A percentile compares a stretch with the other conserved stretches of the same genome.
Conservation (phyloP, 805 yeast genomes). For the Sungouiozyma ichnusensis region DNA sequence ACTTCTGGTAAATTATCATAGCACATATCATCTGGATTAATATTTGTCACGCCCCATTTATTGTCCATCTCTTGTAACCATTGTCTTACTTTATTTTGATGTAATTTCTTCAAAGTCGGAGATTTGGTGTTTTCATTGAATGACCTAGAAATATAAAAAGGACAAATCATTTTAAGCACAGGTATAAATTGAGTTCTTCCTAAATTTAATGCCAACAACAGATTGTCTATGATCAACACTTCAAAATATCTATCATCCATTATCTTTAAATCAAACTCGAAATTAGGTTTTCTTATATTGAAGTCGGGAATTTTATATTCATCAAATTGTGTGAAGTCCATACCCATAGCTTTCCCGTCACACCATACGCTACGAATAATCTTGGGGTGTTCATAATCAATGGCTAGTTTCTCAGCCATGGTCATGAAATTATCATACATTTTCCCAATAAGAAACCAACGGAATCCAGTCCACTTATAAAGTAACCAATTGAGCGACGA, state of each 20-base stretch:
- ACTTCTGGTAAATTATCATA: slow-evolving; percentile 12
- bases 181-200: slow-evolving; percentile 36
- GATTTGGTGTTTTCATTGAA: slow-evolving; percentile 24
- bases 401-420: slow-evolving; percentile 40
- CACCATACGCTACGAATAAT: slow-evolving; percentile 45
- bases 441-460: slow-evolving; percentile 41
- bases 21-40: neutral
- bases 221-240: slow-evolving; percentile 33
- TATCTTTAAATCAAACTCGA: slow-evolving; percentile 24
- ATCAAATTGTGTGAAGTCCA: slow-evolving; percentile 16
- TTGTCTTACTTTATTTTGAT: slow-evolving; percentile 13
- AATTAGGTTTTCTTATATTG: slow-evolving; percentile 15
- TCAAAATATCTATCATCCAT: slow-evolving; percentile 31
- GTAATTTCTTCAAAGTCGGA: slow-evolving; percentile 18
- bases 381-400: slow-evolving; percentile 47
- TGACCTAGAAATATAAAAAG: slow-evolving; percentile 34
- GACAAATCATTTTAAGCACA: slow-evolving; percentile 35
- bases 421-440: slow-evolving; percentile 43
- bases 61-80: slow-evolving; percentile 24
- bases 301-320: slow-evolving; percentile 11
- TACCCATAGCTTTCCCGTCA: slow-evolving; percentile 29
- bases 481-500: slow-evolving; percentile 34
- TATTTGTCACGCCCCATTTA: slow-evolving; percentile 14
- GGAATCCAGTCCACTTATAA: slow-evolving; percentile 31
- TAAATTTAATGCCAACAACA: slow-evolving; percentile 40